phyloP scores from a whole-genome alignment of 1,139 yeast genomes.

The Candida anutae region DNA sequence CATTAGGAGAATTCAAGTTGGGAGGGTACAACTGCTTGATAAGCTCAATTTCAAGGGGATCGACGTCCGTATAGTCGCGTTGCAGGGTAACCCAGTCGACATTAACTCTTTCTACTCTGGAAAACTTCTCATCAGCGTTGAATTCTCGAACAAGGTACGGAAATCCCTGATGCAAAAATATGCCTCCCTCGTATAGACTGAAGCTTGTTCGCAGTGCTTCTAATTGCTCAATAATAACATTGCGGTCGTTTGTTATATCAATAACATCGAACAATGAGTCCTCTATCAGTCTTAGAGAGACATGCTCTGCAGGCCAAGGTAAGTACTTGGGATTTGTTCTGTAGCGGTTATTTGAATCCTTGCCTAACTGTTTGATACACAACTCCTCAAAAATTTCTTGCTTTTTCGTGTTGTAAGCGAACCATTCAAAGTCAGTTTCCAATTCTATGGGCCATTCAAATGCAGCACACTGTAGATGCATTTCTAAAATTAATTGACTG shows the following conservation, averaged over 20 bases:
- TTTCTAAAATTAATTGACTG: constrained; percentile 46
- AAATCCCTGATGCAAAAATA: constrained; percentile 86
- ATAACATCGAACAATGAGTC: constrained; percentile 80
- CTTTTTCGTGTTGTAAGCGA: constrained; percentile 22
- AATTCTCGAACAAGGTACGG: constrained; percentile 83
- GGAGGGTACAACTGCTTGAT: constrained; percentile 43
- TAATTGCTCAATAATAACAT: constrained; percentile 78
- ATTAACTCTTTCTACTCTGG: constrained; percentile 77
- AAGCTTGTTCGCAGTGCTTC: constrained; percentile 86
- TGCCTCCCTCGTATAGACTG: constrained; percentile 92
- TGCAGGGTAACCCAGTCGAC: constrained; percentile 93
- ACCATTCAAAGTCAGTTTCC: constrained; percentile 49
- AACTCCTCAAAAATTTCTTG: constrained; percentile 23
- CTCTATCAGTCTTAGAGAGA: constrained; percentile 75
- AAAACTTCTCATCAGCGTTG: constrained; percentile 64
- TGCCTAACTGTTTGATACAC: constrained; percentile 36
- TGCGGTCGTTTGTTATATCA: constrained; percentile 70
- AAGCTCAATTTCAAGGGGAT: constrained; percentile 68
- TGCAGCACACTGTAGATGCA: constrained; percentile 93
- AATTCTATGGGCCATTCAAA: constrained; percentile 63
- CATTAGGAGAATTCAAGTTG: constrained; percentile 18
- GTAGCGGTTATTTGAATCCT: constrained; percentile 47
- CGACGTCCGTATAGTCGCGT: constrained; percentile 87
- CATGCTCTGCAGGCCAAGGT: constrained; percentile 75
- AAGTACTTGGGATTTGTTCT: constrained; percentile 52